Evolutionary conservation across 1,284 basidiomycete genomes (phyloP).

Genomic region (Porphyrellus sp.): DNA sequence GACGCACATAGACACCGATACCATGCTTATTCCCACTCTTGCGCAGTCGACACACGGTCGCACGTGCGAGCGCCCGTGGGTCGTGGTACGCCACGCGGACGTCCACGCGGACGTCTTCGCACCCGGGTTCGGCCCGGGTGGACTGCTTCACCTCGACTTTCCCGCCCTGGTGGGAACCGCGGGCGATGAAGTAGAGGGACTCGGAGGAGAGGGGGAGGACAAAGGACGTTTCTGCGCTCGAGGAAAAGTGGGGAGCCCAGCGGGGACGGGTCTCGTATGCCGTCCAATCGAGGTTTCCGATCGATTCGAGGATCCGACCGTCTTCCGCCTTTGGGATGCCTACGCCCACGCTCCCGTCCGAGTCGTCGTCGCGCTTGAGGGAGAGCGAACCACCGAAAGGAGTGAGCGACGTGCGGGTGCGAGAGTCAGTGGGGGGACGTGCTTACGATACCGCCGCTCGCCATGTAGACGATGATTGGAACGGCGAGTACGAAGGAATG

Average conservation of each 20-base stretch:
- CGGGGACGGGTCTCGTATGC: constrained; percentile 8
- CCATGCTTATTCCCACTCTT: constrained; percentile 34
- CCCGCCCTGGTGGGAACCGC: constrained; percentile 34
- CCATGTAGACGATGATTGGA: too few species aligned
- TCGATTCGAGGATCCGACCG: constrained; percentile 13
- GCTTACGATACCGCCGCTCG: too few species aligned
- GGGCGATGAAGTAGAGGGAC: constrained; percentile 37
- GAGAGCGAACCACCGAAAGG: too few species aligned
- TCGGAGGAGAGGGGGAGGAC: constrained; percentile 36
- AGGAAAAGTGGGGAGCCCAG: constrained; percentile 21
- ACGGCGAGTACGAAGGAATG: too few species aligned
- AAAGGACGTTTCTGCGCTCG: constrained; percentile 31
- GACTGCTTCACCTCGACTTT: constrained; percentile 28
- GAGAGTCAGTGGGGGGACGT: too few species aligned
- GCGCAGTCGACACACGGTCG: constrained; percentile 35
- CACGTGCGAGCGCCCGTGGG: constrained; percentile 27
- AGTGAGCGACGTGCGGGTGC: too few species aligned
- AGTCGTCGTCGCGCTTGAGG: too few species aligned
- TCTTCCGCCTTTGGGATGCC: constrained; percentile 15
- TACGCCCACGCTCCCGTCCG: neutral
- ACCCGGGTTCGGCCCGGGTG: constrained; percentile 6
- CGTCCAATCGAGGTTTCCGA: constrained; percentile 16
- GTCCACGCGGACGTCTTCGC: constrained; percentile 30
- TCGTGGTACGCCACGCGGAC: constrained; percentile 35
- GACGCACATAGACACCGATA: constrained; percentile 41